These are phyloP conservation scores for Penicillium manginii DNA, from an alignment of 495 filamentous ascomycete species.

Conservation along the genomic window DNA sequence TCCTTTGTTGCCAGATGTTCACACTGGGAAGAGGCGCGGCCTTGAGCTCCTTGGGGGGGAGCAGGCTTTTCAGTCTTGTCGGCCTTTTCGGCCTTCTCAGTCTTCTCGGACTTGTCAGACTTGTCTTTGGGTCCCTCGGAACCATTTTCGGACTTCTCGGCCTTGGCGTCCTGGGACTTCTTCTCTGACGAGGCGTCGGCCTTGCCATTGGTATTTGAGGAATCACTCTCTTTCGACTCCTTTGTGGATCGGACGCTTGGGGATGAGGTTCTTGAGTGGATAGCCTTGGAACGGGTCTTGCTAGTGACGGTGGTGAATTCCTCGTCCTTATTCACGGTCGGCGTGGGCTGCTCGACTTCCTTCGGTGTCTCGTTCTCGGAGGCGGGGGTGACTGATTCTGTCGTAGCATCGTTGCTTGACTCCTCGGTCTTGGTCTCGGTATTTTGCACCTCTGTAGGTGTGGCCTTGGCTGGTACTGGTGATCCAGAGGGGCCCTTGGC, in stretches of 20 bases:
- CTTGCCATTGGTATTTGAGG: conserved; percentile 65
- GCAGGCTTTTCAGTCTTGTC: conserved; percentile 58
- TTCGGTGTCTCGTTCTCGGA: conserved; percentile 30
- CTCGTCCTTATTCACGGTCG: conserved; percentile 34
- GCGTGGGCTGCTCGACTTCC: conserved; percentile 33
- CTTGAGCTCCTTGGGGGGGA: conserved; percentile 67
- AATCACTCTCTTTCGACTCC: conserved; percentile 70
- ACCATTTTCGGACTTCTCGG: conserved; percentile 37
- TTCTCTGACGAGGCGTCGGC: conserved; percentile 70
- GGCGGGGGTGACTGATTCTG: conserved; percentile 23
- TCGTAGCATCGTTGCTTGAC: conserved; percentile 22
- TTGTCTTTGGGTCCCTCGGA: conserved; percentile 42
- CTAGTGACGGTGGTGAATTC: conserved; percentile 35
- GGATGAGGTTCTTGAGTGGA: conserved; percentile 64
- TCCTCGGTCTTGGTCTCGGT: conserved; percentile 36
- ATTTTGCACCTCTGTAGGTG: conserved; percentile 34
- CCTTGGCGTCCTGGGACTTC: conserved; percentile 60
- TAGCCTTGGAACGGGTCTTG: conserved; percentile 39
- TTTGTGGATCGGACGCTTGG: conserved; percentile 70
- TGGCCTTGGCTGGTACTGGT: conserved; percentile 40
- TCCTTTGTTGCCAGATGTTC: conserved; percentile 83
- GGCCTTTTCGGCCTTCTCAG: conserved; percentile 37
- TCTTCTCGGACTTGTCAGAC: conserved; percentile 37
- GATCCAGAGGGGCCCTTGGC: conserved; percentile 71
- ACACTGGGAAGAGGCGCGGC: conserved; percentile 81